These are phyloP conservation scores for Mycena sp. DNA, from an alignment of 1,284 basidiomycete species.

Conservation along the genomic window DNA sequence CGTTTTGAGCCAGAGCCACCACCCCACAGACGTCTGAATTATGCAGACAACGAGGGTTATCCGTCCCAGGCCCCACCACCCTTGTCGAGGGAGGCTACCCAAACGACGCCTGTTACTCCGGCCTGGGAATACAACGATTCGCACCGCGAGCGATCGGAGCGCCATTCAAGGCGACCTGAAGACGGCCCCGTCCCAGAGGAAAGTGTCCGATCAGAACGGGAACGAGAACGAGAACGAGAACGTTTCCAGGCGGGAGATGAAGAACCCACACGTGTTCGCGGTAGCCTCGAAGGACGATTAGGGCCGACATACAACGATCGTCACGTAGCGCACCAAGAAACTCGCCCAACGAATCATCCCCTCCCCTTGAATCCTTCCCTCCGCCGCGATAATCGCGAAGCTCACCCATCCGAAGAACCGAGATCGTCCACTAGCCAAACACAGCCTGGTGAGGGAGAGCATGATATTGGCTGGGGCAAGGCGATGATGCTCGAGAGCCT, in stretches of 20 bases:
- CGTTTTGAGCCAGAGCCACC: conserved; percentile 12
- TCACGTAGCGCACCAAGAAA: conserved; percentile 10
- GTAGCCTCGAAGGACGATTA: conserved; percentile 22
- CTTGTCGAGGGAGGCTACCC: conserved; percentile 12
- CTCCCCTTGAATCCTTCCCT: conserved; percentile 23
- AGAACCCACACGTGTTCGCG: conserved; percentile 10
- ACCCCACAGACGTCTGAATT: conserved; percentile 12
- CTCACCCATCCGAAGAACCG: conserved; percentile 1
- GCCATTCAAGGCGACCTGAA: conserved; percentile 12
- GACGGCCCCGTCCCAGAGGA: neutral
- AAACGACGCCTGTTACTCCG: neutral
- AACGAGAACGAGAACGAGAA: conserved; percentile 12
- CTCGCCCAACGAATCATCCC: conserved; percentile 11
- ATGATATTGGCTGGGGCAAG: conserved; percentile 1
- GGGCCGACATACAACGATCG: conserved; percentile 5
- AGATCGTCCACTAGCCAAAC: conserved; percentile 10
- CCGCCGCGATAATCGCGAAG: conserved; percentile 11
- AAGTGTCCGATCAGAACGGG: conserved; percentile 9
- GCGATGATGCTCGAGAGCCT: neutral
- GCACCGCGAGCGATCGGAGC: conserved; percentile 11
- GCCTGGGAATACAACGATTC: conserved; percentile 19
- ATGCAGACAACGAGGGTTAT: conserved; percentile 12
- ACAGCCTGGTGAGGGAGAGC: conserved; percentile 4
- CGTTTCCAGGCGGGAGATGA: conserved; percentile 14
- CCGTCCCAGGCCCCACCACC: conserved; percentile 2